Percentiles rank a stretch among this genome's conserved stretches.
Evolutionary conservation across 176 grass and related monocot species (phyloP).

Genomic region (Oryza longistaminata): DNA sequence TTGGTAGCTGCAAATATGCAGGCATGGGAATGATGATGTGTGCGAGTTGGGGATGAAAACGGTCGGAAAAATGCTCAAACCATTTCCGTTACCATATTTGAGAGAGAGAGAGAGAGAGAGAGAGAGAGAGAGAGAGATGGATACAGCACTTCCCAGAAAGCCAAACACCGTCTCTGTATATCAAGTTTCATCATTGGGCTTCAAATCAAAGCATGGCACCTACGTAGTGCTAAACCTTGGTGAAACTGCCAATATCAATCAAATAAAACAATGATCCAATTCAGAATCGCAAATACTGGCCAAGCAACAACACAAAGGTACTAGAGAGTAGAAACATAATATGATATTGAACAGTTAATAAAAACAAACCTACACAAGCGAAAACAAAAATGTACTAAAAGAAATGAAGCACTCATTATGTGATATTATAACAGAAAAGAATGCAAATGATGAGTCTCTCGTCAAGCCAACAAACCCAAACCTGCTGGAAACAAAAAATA

Average conservation of each 20-base stretch:
- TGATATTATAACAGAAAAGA: conserved; percentile 10
- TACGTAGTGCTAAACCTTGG: neutral
- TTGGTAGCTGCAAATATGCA: neutral
- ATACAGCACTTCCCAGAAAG: neutral
- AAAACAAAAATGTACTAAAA: neutral
- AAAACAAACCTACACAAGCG: neutral
- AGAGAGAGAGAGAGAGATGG: neutral
- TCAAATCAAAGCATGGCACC: neutral
- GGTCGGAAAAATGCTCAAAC: no score
- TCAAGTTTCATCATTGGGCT: neutral
- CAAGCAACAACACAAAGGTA: conserved; percentile 11
- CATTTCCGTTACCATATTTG: no score
- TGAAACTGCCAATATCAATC: neutral
- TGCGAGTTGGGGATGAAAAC: no score
- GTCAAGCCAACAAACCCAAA: conserved; percentile 1
- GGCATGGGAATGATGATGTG: neutral
- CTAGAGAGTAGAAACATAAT: neutral
- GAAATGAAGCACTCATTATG: neutral
- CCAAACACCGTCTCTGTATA: neutral
- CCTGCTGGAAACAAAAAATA: neutral
- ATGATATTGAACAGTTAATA: neutral
- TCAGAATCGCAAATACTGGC: neutral
- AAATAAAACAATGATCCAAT: neutral
- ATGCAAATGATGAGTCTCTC: neutral
- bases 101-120: no score